Percentiles rank a stretch among this genome's conserved stretches.
phyloP scores from a whole-genome alignment of 1,139 yeast species.

The Yamadazyma atmosphaerica region DNA sequence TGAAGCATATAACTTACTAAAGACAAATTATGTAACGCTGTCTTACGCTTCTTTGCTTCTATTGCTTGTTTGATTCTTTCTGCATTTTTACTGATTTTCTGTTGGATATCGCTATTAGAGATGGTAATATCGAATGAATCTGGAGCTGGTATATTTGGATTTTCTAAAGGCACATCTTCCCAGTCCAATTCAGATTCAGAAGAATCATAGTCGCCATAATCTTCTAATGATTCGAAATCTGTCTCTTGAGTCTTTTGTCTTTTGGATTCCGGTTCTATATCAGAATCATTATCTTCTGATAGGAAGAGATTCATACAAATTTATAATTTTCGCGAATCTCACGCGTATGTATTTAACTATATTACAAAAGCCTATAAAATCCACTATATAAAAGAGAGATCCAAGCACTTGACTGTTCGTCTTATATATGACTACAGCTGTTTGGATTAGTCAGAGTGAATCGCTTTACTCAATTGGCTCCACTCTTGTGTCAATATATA shows the following conservation, averaged over 20 bases:
- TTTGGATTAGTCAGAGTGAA: constrained; percentile 26
- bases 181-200: constrained; percentile 2
- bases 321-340: background rate
- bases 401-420: too few relatives aligned
- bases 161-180: constrained; percentile 1
- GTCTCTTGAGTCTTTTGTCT: background rate
- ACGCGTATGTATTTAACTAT: background rate
- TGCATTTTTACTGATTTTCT: background rate
- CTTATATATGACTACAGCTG: too few relatives aligned
- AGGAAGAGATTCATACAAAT: background rate
- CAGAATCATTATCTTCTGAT: background rate
- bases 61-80: constrained; percentile 2
- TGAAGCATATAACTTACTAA: constrained; percentile 27
- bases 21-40: constrained; percentile 26
- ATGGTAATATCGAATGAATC: constrained; percentile 2
- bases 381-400: too few relatives aligned
- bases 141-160: background rate
- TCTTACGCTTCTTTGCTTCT: constrained; percentile 13
- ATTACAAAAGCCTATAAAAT: too few relatives aligned
- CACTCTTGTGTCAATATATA: constrained; percentile 39
- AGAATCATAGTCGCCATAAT: background rate
- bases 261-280: background rate
- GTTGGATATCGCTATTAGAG: background rate
- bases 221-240: background rate
- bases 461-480: constrained; percentile 29